Conservation (phyloP, 2,329 filamentous ascomycete genomes). For the Mycogone perniciosa region DNA sequence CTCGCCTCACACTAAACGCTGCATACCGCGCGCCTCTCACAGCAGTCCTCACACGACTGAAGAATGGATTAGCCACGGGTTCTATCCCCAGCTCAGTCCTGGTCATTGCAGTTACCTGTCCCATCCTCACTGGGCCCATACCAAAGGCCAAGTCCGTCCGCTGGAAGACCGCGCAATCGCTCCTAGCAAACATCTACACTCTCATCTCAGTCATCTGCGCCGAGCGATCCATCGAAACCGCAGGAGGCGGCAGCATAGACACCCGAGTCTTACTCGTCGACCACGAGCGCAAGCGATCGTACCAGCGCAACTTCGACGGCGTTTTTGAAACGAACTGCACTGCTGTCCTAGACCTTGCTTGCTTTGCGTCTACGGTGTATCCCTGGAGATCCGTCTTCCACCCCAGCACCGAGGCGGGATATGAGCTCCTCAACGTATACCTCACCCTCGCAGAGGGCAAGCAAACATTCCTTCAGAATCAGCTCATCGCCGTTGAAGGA, state of each 20-base stretch:
- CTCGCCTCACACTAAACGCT: constrained; percentile 44
- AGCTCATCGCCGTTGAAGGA: constrained; percentile 46
- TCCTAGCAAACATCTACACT: constrained; percentile 72
- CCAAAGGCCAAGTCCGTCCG: constrained; percentile 38
- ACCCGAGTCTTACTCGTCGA: constrained; percentile 68
- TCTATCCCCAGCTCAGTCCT: constrained; percentile 32
- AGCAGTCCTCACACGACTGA: constrained; percentile 45
- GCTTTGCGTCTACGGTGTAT: constrained; percentile 47
- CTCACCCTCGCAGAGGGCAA: constrained; percentile 40
- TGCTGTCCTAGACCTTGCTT: constrained; percentile 41
- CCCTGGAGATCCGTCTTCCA: constrained; percentile 62
- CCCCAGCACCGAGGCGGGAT: constrained; percentile 58
- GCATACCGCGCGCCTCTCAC: constrained; percentile 56
- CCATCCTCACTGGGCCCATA: constrained; percentile 50
- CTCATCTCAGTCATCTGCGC: constrained; percentile 68
- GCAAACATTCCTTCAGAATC: constrained; percentile 42
- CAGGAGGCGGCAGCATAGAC: constrained; percentile 59
- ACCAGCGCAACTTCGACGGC: constrained; percentile 28
- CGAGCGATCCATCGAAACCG: constrained; percentile 54
- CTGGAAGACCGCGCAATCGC: constrained; percentile 64
- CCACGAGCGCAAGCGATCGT: constrained; percentile 37
- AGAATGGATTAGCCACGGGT: constrained; percentile 17
- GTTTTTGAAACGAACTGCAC: constrained; percentile 40
- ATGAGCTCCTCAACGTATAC: constrained; percentile 48
- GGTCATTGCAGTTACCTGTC: constrained; percentile 54